phyloP scores from a whole-genome alignment of 345 rosid genomes.

The Moringa oleifera region DNA sequence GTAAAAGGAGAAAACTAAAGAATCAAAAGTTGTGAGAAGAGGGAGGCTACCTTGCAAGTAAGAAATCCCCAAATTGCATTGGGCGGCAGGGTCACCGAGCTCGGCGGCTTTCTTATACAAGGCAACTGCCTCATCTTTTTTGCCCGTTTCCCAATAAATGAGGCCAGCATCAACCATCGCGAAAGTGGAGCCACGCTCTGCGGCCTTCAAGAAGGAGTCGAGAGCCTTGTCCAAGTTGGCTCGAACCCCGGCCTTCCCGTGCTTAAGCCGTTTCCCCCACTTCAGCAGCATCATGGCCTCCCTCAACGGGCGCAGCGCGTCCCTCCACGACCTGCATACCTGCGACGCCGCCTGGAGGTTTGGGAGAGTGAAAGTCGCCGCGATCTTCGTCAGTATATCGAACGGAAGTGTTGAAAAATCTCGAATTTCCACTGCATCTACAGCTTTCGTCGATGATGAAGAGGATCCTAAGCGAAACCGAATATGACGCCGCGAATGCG shows the following conservation, averaged over 20 bases:
- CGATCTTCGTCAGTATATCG: slow-evolving; percentile 58
- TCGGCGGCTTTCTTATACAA: slow-evolving; percentile 69
- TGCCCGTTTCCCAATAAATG: slow-evolving; percentile 74
- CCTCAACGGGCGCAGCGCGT: slow-evolving; percentile 72
- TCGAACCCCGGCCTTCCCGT: slow-evolving; percentile 69
- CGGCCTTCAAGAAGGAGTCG: slow-evolving; percentile 72
- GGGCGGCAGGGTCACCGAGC: slow-evolving; percentile 71
- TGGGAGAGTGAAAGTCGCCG: slow-evolving; percentile 60
- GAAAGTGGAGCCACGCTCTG: slow-evolving; percentile 75
- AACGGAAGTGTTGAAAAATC: slow-evolving; percentile 74
- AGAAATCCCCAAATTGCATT: slow-evolving; percentile 78
- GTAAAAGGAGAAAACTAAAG: background rate
- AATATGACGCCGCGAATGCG: slow-evolving; percentile 5
- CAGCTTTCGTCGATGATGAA: slow-evolving; percentile 2
- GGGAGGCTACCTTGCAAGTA: slow-evolving; percentile 59
- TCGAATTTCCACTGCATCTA: slow-evolving; percentile 4
- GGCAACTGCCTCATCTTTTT: slow-evolving; percentile 44
- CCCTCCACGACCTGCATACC: slow-evolving; percentile 83
- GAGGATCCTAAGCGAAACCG: slow-evolving; percentile 6
- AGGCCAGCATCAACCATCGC: slow-evolving; percentile 99
- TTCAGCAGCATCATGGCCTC: slow-evolving; percentile 73
- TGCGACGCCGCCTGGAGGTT: slow-evolving; percentile 62
- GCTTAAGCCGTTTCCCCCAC: slow-evolving; percentile 85
- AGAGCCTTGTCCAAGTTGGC: slow-evolving; percentile 69
- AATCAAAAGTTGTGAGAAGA: too few relatives aligned